Evolutionary conservation across 306 rosid species (phyloP), one percentile per base, ranked within the genome.

Genomic region (Vicia villosa): DNA sequence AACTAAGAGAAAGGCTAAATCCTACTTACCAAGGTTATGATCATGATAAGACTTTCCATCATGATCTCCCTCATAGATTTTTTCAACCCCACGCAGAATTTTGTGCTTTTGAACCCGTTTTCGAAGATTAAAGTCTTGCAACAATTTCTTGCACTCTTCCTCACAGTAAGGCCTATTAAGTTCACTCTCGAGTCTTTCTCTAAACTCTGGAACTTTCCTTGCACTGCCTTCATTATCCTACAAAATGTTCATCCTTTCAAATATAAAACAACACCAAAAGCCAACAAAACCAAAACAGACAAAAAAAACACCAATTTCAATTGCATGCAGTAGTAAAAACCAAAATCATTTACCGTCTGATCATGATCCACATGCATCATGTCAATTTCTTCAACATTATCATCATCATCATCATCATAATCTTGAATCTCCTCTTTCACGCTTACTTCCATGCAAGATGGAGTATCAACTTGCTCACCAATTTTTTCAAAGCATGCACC

Each of bases 141-240:
- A 28, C 26, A 74, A 83, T 37, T 17, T 74, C 57, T 43, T 22
- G 21, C 60, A 37, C 74, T 82, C 85, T 42, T 74, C 74, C 63
- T 74, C 51, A 51, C 75, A 65, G 52, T 50, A 77, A 78, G 85
- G 83, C 57, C 13, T 72, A 62, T 24, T 36, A 36, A 82, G 77
- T 38, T 41, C 55, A 14, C 51, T 58, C 75, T 74, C 42, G 3
- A 82, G 80, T 36, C 74, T 74, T 24, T 64, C 69, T 65, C 49
- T 69, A 51, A 69, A 82, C 19, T 26, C 60, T 5, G 61, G 20
- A 24, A 0, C 10, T 50, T 16, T 49, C 45, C 28, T 70, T 30
- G 61, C 30, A 16, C 28, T 58, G 62, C 22, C 74, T 49, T 73
- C 17, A 26, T 40, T 2, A 21, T 57, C 17, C 10, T 30, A 36